These are phyloP conservation scores for Typha latifolia DNA, from an alignment of 176 grass and related monocot species.

Conservation along the genomic window DNA sequence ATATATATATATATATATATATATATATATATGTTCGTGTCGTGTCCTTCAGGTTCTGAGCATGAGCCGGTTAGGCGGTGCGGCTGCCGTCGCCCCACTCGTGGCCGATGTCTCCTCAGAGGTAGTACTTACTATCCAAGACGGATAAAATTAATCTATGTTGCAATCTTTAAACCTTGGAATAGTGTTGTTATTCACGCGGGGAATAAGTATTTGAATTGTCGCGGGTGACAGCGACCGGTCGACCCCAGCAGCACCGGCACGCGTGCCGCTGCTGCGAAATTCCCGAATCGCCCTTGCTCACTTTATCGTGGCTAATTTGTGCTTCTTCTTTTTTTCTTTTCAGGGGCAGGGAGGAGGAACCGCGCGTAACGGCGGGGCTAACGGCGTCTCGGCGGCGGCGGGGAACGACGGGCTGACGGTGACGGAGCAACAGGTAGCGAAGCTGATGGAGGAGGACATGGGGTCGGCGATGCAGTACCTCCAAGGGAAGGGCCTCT, in stretches of 20 bases:
- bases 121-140: constrained; percentile 29
- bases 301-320: too few relatives aligned
- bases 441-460: constrained; percentile 67
- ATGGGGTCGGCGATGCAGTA: constrained; percentile 69
- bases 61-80: constrained; percentile 87
- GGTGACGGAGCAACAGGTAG: constrained; percentile 46
- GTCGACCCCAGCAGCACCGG: background rate
- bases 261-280: background rate
- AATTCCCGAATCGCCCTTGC: background rate
- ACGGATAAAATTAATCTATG: background rate
- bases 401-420: background rate
- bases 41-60: constrained; percentile 60
- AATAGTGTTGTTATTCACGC: too few relatives aligned
- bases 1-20: too few relatives aligned
- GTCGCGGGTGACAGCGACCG: background rate
- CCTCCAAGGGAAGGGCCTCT: constrained; percentile 74
- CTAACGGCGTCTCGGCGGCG: too few relatives aligned
- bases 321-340: background rate
- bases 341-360: background rate
- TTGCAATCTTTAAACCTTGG: background rate
- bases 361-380: background rate
- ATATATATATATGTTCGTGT: too few relatives aligned
- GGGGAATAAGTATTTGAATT: too few relatives aligned
- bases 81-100: constrained; percentile 55
- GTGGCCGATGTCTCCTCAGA: constrained; percentile 62